phyloP scores from a whole-genome alignment of 768 basidiomycete genomes.

The Suillus discolor region DNA sequence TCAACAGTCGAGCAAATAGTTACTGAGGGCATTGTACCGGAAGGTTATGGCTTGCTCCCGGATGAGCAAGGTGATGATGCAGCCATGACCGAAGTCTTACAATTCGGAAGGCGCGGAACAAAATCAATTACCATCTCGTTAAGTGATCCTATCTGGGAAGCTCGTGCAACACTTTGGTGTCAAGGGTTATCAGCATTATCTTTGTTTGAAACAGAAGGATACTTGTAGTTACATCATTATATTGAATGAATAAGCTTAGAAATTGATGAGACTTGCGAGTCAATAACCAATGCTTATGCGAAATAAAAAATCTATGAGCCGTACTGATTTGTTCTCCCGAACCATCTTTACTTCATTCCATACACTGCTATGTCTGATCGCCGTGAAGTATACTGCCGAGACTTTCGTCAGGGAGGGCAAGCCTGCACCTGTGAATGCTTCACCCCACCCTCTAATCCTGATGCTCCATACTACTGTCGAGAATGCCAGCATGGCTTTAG shows the following conservation, averaged over 20 bases:
- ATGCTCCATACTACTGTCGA: slow-evolving; percentile 1
- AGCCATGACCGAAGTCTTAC: slow-evolving; percentile 15
- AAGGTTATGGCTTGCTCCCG: slow-evolving; percentile 16
- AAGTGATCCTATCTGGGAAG: slow-evolving; percentile 18
- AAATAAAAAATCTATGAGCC: neutral
- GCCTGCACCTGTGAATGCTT: slow-evolving; percentile 5
- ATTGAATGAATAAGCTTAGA: neutral
- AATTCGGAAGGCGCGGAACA: slow-evolving; percentile 2
- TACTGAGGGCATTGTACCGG: slow-evolving; percentile 3
- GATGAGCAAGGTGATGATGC: slow-evolving; percentile 16
- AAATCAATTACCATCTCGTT: slow-evolving; percentile 13
- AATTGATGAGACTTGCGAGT: neutral
- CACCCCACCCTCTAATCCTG: neutral
- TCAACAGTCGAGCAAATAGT: slow-evolving; percentile 6
- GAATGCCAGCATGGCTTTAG: slow-evolving; percentile 11
- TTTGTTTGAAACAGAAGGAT: slow-evolving; percentile 1
- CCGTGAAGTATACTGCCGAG: neutral
- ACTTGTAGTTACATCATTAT: neutral
- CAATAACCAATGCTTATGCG: neutral
- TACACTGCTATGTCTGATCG: neutral
- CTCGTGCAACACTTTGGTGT: slow-evolving; percentile 18
- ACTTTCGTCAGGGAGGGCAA: neutral
- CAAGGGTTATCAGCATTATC: slow-evolving; percentile 14
- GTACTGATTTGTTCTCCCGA: neutral
- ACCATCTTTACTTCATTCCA: neutral